phyloP scores from a whole-genome alignment of 1,284 basidiomycete genomes.

The Microbotryum violaceum region DNA sequence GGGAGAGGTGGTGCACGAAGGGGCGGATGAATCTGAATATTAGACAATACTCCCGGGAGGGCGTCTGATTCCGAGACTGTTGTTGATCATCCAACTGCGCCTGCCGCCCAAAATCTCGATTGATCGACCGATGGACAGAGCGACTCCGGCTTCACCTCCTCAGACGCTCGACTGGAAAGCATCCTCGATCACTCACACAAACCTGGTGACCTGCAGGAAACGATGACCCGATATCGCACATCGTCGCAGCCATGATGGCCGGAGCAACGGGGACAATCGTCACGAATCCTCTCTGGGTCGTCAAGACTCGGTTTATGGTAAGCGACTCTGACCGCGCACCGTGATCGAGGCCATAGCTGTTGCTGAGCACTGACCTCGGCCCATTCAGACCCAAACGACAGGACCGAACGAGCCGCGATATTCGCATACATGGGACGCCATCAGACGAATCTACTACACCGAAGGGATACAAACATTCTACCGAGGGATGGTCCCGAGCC shows the following conservation, averaged over 20 bases:
- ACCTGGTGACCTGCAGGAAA: conserved; percentile 11
- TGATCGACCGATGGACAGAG: background rate
- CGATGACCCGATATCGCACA: conserved; percentile 52
- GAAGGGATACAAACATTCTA: conserved; percentile 84
- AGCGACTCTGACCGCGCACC: conserved; percentile 35
- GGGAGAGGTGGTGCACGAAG: background rate
- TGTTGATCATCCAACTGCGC: background rate
- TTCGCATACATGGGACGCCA: conserved; percentile 77
- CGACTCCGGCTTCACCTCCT: background rate
- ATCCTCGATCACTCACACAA: background rate
- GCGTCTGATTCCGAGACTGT: conserved; percentile 29
- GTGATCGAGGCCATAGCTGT: no score
- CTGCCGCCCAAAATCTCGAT: background rate
- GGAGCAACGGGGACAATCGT: conserved; percentile 81
- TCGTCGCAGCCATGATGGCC: conserved; percentile 84
- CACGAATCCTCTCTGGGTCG: conserved; percentile 92
- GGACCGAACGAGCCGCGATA: conserved; percentile 76
- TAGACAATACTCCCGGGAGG: conserved; percentile 30
- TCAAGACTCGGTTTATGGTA: conserved; percentile 96
- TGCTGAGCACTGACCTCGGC: background rate
- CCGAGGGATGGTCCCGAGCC: conserved; percentile 76
- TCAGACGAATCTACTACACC: conserved; percentile 70
- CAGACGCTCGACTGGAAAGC: background rate
- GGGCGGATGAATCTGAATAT: conserved; percentile 27
- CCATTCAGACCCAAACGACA: conserved; percentile 41